A percentile compares a stretch with the other conserved stretches of the same genome.
phyloP scores from a whole-genome alignment of 192 early-diverging fungal genomes.

The Geranomyces variabilis region DNA sequence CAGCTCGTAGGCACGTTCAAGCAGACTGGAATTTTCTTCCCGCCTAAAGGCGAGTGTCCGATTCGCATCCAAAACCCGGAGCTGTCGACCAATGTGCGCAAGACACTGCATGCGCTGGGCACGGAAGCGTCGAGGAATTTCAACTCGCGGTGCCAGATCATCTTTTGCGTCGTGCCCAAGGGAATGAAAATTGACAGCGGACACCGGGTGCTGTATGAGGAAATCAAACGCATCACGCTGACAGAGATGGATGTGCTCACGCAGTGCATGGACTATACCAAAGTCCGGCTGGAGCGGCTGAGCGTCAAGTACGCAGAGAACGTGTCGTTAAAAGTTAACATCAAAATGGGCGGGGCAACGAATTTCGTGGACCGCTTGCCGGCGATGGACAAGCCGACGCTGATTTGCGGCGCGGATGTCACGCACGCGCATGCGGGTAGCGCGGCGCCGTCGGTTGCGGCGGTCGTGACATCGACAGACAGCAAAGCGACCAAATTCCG shows the following conservation, averaged over 20 bases:
- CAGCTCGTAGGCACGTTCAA: slow-evolving; percentile 18
- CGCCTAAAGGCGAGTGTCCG: slow-evolving; percentile 16
- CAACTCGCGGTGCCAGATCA: slow-evolving; percentile 59
- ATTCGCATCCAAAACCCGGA: slow-evolving; percentile 37
- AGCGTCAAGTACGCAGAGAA: slow-evolving; percentile 85
- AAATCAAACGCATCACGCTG: slow-evolving; percentile 80
- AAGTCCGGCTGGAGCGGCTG: slow-evolving; percentile 15
- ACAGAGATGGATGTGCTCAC: slow-evolving; percentile 79
- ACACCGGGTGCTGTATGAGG: slow-evolving; percentile 61
- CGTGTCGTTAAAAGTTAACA: slow-evolving; percentile 80
- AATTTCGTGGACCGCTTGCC: slow-evolving; percentile 35
- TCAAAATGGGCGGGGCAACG: slow-evolving; percentile 67
- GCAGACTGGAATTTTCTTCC: slow-evolving; percentile 16
- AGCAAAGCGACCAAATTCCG: slow-evolving; percentile 36
- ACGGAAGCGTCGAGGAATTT: slow-evolving; percentile 37
- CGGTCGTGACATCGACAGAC: slow-evolving; percentile 53
- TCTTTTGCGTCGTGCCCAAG: slow-evolving; percentile 57
- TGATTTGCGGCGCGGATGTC: slow-evolving; percentile 86
- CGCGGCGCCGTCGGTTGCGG: slow-evolving; percentile 49
- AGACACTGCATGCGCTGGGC: slow-evolving; percentile 51
- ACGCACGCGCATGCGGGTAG: slow-evolving; percentile 79
- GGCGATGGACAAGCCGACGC: slow-evolving; percentile 54
- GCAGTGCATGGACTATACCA: slow-evolving; percentile 74
- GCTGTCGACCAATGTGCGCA: slow-evolving; percentile 53
- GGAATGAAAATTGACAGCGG: slow-evolving; percentile 37